Evolutionary conservation across 306 rosid genomes (phyloP), one percentile per base, ranked within the genome.

Genomic region (Begonia masoniana): DNA sequence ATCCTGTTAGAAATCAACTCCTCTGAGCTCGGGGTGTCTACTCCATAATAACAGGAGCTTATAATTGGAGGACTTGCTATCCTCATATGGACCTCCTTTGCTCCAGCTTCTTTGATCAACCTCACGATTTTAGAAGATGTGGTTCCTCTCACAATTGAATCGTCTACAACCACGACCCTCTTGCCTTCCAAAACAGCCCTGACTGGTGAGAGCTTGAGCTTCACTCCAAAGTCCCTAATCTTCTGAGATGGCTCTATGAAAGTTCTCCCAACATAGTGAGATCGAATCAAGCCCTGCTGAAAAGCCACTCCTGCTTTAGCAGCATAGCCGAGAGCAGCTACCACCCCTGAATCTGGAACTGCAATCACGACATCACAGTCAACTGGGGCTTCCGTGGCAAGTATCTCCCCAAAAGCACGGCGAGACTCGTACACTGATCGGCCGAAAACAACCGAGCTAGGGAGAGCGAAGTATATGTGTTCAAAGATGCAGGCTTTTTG

Each of bases 41-140:
- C 99, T 12, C 96, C 99, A 42, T 92, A 92, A 51, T 92, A 92
- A 55, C 99, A 92, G 2, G 99, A 86, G 2, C 72, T 94, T 7
- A 86, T 83, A 7, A 92, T 92, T 0, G 99, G 96, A 3, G 99
- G 99, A 52, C 96, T 79, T 1, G 96, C 93, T 54, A 92, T 92
- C 68, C 96, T 86, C 99, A 92, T 92, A 55, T 92, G 99, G 62
- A 92, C 96, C 65, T 92, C 99, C 48, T 75, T 92, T 0, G 99
- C 99, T 9, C 99, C 99, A 8, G 96, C 88, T 59, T 92, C 95
- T 50, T 86, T 92, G 6, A 92, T 24, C 81, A 92, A 13, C 80
- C 99, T 75, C 24, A 92, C 95, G 35, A 92, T 92, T 63, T 92
- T 92, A 0, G 99, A 92, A 7, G 95, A 83, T 0, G 99, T 92